Evolutionary conservation across 768 basidiomycete genomes (phyloP), one percentile per base, ranked within the genome.

Genomic region (Ramaria sp.): DNA sequence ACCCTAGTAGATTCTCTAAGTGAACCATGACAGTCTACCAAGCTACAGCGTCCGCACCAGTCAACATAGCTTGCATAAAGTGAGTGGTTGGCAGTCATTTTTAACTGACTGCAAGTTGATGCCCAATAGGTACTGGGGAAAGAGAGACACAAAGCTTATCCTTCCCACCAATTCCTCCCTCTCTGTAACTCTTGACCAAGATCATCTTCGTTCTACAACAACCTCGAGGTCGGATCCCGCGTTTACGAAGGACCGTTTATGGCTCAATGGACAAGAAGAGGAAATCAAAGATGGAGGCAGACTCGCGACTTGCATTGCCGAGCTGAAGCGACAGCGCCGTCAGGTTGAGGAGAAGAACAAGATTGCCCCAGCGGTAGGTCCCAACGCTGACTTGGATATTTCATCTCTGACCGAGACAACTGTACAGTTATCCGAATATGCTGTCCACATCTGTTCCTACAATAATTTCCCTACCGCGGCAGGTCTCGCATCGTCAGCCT

Each of bases 391-490:
- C 51, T 18, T 47, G 41, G 55, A 28, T 10, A 32, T 20, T 36
- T 27, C 10, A 7, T 24, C 58, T 59, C 0, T 38, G 38, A 30
- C 20, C 53, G 56, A 50, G 38, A 30, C 32, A 20, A 34, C 16
- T 24, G 27, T 52, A 30, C 61, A 88, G 84, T 68, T 94, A 36
- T 87, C 92, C 0, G 60, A 71, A 15, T 88, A 72, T 67, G 71
- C 77, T 16, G 79, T 98, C 3, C 93, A 92, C 71, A 92, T 99
- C 62, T 81, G 82, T 55, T 98, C 95, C 6, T 84, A 81, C 72
- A 99, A 99, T 78, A 98, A 98, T 74, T 98, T 99, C 76, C 96
- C 96, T 28, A 99, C 96, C 13, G 96, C 96, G 13, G 96, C 96
- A 0, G 96, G 96, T 3, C 82, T 99, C 43, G 96, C 96, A 1